phyloP scores from a whole-genome alignment of 306 rosid genomes.

The Acmispon strigosus region DNA sequence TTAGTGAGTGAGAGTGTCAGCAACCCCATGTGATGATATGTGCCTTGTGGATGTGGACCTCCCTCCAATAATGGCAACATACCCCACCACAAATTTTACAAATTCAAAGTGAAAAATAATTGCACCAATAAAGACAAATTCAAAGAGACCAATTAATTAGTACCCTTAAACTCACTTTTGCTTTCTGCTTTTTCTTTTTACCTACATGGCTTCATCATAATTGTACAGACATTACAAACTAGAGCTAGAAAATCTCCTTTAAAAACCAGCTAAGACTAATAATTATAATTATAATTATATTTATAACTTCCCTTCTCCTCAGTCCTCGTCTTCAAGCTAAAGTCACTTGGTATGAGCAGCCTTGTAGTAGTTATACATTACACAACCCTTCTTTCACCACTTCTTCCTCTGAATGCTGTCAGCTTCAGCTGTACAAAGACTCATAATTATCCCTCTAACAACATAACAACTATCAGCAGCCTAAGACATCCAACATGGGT shows the following conservation, averaged over 20 bases:
- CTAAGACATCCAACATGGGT: constrained; percentile 30
- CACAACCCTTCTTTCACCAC: constrained; percentile 19
- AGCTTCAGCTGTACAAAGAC: constrained; percentile 52
- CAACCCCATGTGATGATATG: constrained; percentile 58
- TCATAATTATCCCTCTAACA: constrained; percentile 34
- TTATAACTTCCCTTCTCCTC: not conserved
- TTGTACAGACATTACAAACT: too few relatives aligned
- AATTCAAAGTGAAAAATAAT: constrained; percentile 6
- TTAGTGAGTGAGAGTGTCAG: constrained; percentile 44
- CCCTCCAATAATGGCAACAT: constrained; percentile 31
- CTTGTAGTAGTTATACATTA: constrained; percentile 35
- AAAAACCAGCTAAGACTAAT: constrained; percentile 12
- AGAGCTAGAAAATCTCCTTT: too few relatives aligned
- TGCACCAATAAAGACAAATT: constrained; percentile 34
- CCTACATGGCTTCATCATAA: too few relatives aligned
- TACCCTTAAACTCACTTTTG: constrained; percentile 27
- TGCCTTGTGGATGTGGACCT: constrained; percentile 25
- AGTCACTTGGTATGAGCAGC: constrained; percentile 36
- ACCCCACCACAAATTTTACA: constrained; percentile 18
- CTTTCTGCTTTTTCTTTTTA: constrained; percentile 31
- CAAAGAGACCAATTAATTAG: not conserved
- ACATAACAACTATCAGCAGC: constrained; percentile 25
- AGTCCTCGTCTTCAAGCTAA: constrained; percentile 4
- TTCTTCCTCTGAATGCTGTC: too few relatives aligned
- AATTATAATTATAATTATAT: too few relatives aligned